Base-by-base conservation (phyloP, 331 rosid genomes). In the Spiraea crenata region DNA sequence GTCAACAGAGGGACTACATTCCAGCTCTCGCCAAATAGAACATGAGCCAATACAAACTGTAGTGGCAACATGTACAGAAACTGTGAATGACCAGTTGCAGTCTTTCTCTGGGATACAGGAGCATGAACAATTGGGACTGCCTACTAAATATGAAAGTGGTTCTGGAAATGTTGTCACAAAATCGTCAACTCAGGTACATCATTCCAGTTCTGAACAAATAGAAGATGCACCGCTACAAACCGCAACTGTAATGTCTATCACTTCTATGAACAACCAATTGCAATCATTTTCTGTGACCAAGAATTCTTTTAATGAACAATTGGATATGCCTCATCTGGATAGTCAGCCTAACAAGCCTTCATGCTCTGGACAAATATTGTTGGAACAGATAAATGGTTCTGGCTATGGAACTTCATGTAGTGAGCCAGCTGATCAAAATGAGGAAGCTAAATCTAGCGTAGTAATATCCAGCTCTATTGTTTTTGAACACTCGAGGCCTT, bases 371-470 rank as follows among this genome's bases (percentile, higher is more conserved):
- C 31, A 70, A 50, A 65, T 39, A 40, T 57, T 71, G 6, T 9
- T 68, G 15, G 85, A 77, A 51, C 71, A 67, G 77, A 81, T 64
- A 79, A 73, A 73, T 41, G 56, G 58, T 57, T 46, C 62, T 49
- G 77, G 49, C 49, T 55, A 47, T 49, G 87, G 82, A 74, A 74
- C 63, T 66, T 78, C 68, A 60, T 82, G 45, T 42, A 44, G 54
- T 72, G 86, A 78, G 40, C 70, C 75, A 70, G 74, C 85, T 8
- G 85, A 68, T 45, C 69, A 76, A 19, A 62, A 48, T 58, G 69
- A 78, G 66, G 85, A 82, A 7, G 73, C 25, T 57, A 85, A 80
- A 80, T 70, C 41, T 69, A 69, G 58, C 46, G 75, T 61, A 40
- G 75, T 78, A 39, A 70, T 70, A 50, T 71, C 77, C 65, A 63